Evolutionary conservation across 2,329 filamentous ascomycete genomes (phyloP).

Genomic region (Hirsutella minnesotensis): DNA sequence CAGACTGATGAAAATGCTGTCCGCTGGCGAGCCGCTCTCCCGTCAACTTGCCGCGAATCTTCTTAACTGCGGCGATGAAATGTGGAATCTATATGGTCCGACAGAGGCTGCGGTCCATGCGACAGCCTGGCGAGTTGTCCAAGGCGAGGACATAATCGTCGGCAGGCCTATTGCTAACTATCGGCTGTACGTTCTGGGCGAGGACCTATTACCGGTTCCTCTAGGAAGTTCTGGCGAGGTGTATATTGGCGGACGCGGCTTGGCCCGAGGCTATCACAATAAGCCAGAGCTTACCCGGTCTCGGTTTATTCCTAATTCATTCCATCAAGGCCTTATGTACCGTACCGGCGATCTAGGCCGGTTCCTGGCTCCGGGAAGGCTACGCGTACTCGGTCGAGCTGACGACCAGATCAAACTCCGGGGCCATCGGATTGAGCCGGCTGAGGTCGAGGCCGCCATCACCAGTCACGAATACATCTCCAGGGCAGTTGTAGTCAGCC

Average conservation of each 20-base stretch:
- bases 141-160: conserved; percentile 7
- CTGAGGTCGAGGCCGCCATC: conserved; percentile 9
- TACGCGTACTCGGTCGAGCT: conserved; percentile 9
- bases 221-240: conserved; percentile 22
- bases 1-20: conserved; percentile 5
- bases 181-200: conserved; percentile 27
- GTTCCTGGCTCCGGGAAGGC: conserved; percentile 3
- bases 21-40: conserved; percentile 6
- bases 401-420: conserved; percentile 12
- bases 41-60: conserved; percentile 5
- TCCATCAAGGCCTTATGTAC: conserved; percentile 7
- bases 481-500: conserved; percentile 4
- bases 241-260: conserved; percentile 17
- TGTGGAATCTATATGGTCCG: conserved; percentile 18
- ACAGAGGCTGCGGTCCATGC: conserved; percentile 14
- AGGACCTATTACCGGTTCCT: conserved; percentile 20
- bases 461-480: conserved; percentile 3
- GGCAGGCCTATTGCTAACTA: conserved; percentile 12
- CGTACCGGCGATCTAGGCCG: conserved; percentile 11
- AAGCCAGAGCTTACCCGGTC: conserved; percentile 5
- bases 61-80: conserved; percentile 2
- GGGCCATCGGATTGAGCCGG: conserved; percentile 10
- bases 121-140: conserved; percentile 12
- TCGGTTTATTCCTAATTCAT: conserved; percentile 5
- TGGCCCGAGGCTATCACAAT: conserved; percentile 11